Percentiles rank a stretch among this genome's conserved stretches.
Evolutionary conservation across 225 moss, liverwort and hornwort genomes (phyloP).

Genomic region (Straminergon stramineum): DNA sequence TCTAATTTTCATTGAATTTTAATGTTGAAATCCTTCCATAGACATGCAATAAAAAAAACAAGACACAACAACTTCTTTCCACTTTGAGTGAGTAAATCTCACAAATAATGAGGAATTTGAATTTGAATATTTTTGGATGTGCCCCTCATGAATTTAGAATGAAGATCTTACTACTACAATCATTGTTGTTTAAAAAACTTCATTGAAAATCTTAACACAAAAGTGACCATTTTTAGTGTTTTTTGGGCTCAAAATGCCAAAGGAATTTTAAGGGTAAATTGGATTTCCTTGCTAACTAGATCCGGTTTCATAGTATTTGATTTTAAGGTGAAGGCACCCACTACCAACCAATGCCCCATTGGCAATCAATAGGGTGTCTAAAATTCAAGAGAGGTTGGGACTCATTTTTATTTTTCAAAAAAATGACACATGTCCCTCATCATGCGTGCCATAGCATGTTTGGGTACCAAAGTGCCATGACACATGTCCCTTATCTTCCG

Average conservation of each 20-base stretch:
- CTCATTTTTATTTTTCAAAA: too few species aligned
- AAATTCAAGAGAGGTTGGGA: too few species aligned
- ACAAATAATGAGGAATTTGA: neutral
- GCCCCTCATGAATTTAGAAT: fast-evolving
- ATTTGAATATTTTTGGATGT: neutral
- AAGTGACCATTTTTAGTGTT: neutral
- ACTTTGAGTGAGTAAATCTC: neutral
- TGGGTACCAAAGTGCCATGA: too few species aligned
- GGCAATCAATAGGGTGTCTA: too few species aligned
- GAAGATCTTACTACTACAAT: neutral
- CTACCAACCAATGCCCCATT: too few species aligned
- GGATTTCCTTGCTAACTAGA: neutral
- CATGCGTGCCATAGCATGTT: too few species aligned
- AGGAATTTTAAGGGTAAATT: fast-evolving
- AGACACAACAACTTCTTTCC: too few species aligned
- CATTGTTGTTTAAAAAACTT: neutral
- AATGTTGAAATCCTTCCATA: fast-evolving
- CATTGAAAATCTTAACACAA: neutral
- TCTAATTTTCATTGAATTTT: neutral
- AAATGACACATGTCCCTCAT: too few species aligned
- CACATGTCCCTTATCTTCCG: too few species aligned
- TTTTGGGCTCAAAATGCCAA: neutral
- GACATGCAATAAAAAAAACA: fast-evolving
- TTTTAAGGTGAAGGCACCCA: too few species aligned
- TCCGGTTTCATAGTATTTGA: neutral